Evolutionary conservation across 1,284 basidiomycete species (phyloP).

Genomic region (Cutaneotrichosporon curvatum): DNA sequence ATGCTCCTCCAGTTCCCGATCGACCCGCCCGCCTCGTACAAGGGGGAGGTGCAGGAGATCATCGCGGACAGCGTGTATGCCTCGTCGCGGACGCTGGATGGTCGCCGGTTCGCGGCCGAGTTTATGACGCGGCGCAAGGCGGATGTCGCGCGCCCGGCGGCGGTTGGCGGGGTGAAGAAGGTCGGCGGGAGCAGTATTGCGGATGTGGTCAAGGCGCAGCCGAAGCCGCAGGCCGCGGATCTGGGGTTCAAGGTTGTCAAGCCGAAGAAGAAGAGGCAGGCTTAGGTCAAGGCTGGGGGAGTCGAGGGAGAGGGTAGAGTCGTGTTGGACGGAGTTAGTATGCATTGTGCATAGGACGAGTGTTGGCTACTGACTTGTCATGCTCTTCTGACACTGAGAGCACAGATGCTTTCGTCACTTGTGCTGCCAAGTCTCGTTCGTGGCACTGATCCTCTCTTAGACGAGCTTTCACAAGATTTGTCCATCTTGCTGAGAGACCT

Average conservation of each 20-base stretch:
- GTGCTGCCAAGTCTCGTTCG: too few relatives aligned
- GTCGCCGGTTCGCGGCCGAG: constrained; percentile 84
- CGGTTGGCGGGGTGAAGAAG: constrained; percentile 8
- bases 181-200: constrained; percentile 22
- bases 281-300: too few relatives aligned
- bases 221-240: constrained; percentile 65
- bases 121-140: constrained; percentile 79
- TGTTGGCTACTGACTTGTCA: too few relatives aligned
- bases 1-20: constrained; percentile 87
- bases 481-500: too few relatives aligned
- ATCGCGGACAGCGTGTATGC: constrained; percentile 90
- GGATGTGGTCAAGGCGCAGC: constrained; percentile 74
- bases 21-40: constrained; percentile 63
- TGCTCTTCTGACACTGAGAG: too few relatives aligned
- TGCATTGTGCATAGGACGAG: too few relatives aligned
- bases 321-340: too few relatives aligned
- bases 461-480: too few relatives aligned
- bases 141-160: constrained; percentile 51
- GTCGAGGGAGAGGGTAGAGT: too few relatives aligned
- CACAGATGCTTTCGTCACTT: too few relatives aligned
- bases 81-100: constrained; percentile 88
- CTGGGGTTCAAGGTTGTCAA: constrained; percentile 87
- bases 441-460: too few relatives aligned
- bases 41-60: constrained; percentile 62
- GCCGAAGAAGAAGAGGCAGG: constrained; percentile 67